Evolutionary conservation across 2,329 filamentous ascomycete genomes (phyloP).

Genomic region (Aspergillus sp.): DNA sequence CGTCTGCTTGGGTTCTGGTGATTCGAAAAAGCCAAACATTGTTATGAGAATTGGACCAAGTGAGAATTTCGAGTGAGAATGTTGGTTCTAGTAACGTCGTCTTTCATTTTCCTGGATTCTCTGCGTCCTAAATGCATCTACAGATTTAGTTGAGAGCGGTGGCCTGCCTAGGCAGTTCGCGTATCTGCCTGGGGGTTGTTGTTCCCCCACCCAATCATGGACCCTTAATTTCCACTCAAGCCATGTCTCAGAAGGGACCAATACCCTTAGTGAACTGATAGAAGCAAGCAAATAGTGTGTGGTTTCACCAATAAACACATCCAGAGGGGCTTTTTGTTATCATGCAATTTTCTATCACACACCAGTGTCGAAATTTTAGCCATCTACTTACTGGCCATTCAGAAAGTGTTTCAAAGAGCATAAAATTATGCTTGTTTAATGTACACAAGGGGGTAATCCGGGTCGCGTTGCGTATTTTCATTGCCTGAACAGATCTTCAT

Average conservation of each 20-base stretch:
- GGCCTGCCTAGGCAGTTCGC: not conserved
- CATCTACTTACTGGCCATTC: too few relatives aligned
- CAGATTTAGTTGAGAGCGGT: not conserved
- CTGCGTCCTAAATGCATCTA: not conserved
- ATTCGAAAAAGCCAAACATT: not conserved
- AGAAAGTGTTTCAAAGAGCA: not conserved
- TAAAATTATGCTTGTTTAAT: not conserved
- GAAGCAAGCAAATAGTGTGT: not conserved
- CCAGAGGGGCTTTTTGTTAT: too few relatives aligned
- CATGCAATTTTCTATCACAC: too few relatives aligned
- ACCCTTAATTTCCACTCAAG: not conserved
- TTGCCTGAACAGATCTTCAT: too few relatives aligned
- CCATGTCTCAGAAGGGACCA: not conserved
- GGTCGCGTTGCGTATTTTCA: too few relatives aligned
- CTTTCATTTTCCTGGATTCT: not conserved
- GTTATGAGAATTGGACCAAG: not conserved
- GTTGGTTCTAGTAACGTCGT: not conserved
- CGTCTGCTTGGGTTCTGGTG: not conserved
- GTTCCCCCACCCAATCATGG: not conserved
- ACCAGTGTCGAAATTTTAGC: too few relatives aligned
- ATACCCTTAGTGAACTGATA: not conserved
- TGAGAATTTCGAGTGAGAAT: not conserved
- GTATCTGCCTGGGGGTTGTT: not conserved
- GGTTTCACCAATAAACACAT: too few relatives aligned
- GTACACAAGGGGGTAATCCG: not conserved